These are phyloP conservation scores for Capsicum pubescens DNA, from an alignment of 257 asterid species.

Conservation along the genomic window DNA sequence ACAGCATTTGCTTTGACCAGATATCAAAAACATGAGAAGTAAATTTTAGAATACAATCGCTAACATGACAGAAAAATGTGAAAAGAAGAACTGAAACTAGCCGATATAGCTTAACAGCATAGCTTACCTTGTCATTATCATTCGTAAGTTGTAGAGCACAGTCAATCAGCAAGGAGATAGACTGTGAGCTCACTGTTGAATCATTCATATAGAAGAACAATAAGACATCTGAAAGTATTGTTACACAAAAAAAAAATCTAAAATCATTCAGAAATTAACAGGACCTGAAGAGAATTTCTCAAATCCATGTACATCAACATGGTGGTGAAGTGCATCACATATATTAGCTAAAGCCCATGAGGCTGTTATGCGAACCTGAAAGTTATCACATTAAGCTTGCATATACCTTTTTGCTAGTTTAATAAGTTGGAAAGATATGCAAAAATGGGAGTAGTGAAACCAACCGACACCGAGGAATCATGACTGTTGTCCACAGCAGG, in stretches of 20 bases:
- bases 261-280: constrained; percentile 29
- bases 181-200: constrained; percentile 50
- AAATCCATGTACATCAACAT: constrained; percentile 54
- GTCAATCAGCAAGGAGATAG: constrained; percentile 63
- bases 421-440: neutral
- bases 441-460: constrained; percentile 30
- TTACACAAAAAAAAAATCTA: constrained; percentile 36
- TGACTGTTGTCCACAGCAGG: constrained; percentile 64
- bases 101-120: neutral
- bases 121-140: constrained; percentile 91
- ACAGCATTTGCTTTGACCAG: constrained; percentile 98
- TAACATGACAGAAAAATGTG: neutral
- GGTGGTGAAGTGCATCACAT: constrained; percentile 78
- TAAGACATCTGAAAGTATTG: constrained; percentile 38
- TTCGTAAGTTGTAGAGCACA: constrained; percentile 70
- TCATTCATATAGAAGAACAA: constrained; percentile 47
- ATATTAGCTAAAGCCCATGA: constrained; percentile 98
- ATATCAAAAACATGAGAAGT: constrained; percentile 27
- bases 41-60: neutral
- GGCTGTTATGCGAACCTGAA: constrained; percentile 92
- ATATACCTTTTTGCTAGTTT: neutral
- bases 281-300: constrained; percentile 50
- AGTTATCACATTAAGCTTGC: constrained; percentile 32
- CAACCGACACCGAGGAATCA: constrained; percentile 77
- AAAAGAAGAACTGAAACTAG: constrained; percentile 5